Evolutionary conservation across 306 rosid genomes (phyloP).

Genomic region (Castanea sativa): DNA sequence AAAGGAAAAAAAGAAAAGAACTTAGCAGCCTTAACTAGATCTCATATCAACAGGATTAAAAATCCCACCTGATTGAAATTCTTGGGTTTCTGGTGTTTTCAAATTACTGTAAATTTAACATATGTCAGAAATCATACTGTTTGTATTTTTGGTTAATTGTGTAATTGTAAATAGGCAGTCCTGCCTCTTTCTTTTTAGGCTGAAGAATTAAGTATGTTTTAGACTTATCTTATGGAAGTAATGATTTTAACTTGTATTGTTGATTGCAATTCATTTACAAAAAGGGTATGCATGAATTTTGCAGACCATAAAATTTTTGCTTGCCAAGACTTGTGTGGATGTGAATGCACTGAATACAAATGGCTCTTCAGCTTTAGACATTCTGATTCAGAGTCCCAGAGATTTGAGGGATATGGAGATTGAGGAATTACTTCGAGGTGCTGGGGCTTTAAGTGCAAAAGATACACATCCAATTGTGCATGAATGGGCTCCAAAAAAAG

Average conservation of each 20-base stretch:
- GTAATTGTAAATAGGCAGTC: background rate
- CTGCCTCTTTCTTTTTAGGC: background rate
- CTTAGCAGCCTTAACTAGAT: no score
- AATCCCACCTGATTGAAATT: no score
- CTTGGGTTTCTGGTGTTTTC: no score
- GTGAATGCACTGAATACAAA: constrained; percentile 23
- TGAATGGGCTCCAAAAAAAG: background rate
- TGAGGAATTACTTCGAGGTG: constrained; percentile 16
- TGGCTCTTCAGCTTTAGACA: constrained; percentile 23
- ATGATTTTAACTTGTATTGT: background rate
- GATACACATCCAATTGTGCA: constrained; percentile 9
- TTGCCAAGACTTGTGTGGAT: constrained; percentile 17
- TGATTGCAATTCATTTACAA: background rate
- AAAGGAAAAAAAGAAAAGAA: no score
- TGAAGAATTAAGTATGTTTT: background rate
- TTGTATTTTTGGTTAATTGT: background rate
- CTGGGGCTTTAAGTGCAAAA: constrained; percentile 10
- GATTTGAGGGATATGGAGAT: constrained; percentile 33
- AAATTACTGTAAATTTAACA: no score
- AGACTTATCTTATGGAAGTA: background rate
- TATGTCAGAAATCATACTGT: background rate
- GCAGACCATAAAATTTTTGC: constrained; percentile 26
- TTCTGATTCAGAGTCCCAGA: constrained; percentile 19
- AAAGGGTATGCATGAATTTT: background rate
- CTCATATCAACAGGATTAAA: no score